Evolutionary conservation across 75 land plant genomes (phyloP).

Genomic region (Cupressus sempervirens): DNA sequence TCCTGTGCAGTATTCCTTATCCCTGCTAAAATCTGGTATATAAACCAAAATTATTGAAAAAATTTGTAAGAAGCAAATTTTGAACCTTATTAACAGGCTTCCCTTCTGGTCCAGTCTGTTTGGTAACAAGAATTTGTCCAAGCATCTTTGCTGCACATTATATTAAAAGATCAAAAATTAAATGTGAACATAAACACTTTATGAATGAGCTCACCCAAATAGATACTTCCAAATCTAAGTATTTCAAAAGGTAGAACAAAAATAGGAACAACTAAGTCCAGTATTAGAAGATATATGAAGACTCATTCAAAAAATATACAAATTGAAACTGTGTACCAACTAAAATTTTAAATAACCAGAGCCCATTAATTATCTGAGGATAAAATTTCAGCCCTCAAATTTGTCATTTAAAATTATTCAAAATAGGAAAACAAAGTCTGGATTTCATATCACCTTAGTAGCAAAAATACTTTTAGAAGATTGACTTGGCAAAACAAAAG

Average conservation of each 20-base stretch:
- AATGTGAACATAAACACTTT: neutral
- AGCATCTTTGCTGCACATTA: conserved; percentile 84
- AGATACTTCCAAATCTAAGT: neutral
- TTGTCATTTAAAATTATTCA: neutral
- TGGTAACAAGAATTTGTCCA: conserved; percentile 94
- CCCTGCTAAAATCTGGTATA: neutral
- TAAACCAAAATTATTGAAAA: neutral
- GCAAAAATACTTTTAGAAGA: too few species aligned
- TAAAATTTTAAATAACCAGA: neutral
- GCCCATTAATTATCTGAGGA: neutral
- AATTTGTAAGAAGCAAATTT: neutral
- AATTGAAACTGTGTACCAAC: neutral
- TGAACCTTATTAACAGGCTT: conserved; percentile 94
- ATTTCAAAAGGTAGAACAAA: neutral
- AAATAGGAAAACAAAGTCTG: neutral
- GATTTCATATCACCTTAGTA: neutral
- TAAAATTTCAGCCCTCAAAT: neutral
- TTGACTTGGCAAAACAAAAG: too few species aligned
- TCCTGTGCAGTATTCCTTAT: neutral
- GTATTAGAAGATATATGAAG: neutral
- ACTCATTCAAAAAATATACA: neutral
- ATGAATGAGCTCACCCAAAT: neutral
- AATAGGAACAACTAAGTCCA: neutral
- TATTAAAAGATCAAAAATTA: neutral
- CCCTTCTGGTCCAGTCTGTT: conserved; percentile 97